A percentile compares a stretch with the other conserved stretches of the same genome.
Conservation (phyloP, 495 filamentous ascomycete species). For the Daldinia grandis region DNA sequence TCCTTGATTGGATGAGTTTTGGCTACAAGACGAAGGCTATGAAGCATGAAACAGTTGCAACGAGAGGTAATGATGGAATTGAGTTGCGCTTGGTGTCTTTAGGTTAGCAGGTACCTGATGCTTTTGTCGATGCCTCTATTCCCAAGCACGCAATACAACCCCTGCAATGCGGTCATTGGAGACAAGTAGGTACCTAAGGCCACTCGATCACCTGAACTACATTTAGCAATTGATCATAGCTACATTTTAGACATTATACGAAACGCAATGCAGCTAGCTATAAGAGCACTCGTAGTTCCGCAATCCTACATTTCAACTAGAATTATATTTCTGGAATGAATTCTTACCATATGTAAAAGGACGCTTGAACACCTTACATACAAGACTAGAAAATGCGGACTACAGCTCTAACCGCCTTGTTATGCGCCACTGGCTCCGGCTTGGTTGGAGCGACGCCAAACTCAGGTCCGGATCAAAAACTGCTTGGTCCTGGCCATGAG, state of each 20-base stretch:
- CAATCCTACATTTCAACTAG: background rate
- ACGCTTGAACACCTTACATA: background rate
- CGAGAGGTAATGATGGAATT: background rate
- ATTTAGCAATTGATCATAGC: background rate
- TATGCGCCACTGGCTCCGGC: slow-evolving; percentile 6
- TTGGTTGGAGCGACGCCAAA: background rate
- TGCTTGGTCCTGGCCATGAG: background rate
- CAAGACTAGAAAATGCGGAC: slow-evolving; percentile 6
- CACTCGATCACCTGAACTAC: slow-evolving; percentile 8
- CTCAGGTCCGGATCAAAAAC: slow-evolving; percentile 11
- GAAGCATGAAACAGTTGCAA: background rate
- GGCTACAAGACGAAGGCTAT: background rate
- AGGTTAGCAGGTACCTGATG: background rate
- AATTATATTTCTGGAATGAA: background rate
- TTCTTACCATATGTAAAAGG: background rate
- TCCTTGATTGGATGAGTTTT: background rate
- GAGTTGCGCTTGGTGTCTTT: no score
- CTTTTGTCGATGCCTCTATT: slow-evolving; percentile 8
- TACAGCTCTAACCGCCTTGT: background rate
- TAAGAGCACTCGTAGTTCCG: background rate
- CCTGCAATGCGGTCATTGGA: slow-evolving; percentile 32
- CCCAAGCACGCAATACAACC: slow-evolving; percentile 34
- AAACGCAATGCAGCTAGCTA: background rate
- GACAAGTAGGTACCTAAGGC: background rate
- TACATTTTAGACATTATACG: background rate